Base-by-base conservation (phyloP, 2,329 filamentous ascomycete genomes). In the Coniella vitis region DNA sequence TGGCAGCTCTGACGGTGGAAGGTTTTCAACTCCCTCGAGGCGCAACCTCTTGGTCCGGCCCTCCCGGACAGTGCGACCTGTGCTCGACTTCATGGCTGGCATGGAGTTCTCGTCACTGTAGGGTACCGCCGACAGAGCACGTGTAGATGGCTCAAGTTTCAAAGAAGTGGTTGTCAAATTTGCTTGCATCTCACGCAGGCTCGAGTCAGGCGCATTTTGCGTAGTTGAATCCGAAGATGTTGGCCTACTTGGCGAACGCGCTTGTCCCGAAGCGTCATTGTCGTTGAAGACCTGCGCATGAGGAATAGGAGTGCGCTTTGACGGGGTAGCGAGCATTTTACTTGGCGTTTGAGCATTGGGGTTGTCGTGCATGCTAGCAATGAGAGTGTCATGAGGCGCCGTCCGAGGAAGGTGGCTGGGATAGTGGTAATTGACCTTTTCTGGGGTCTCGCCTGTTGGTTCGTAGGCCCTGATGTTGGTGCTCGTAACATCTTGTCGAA, bases 371-470 rank as follows among this genome's bases (percentile, higher is more conserved):
- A 72, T 59, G 38, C 64, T 66, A 14, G 69, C 67, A 32, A 76
- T 62, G 16, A 78, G 65, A 13, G 63, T 56, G 1, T 73, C 70
- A 54, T 72, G 72, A 0, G 72, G 55, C 21, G 68, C 67, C 0
- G 93, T 97, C 21, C 83, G 81, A 3, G 93, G 93, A 1, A 98
- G 74, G 2, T 76, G 72, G 1, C 79, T 86, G 0, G 89, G 87
- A 60, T 88, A 95, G n/a, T 80, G 74, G 66, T 97, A 98, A 45
- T 81, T 74, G 25, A 75, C 71, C 68, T 90, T 93, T 61, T 86
- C 81, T 0, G 93, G 93, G 1, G 93, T 97, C 40, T 85, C 76
- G 45, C 93, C 91, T 0, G 93, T 97, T 0, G 87, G 79, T 34
- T 80, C 73, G 64, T 97, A 97, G 62, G 96, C 90, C 46, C 82